These are phyloP conservation scores for Haberlea rhodopensis DNA, from an alignment of 257 asterid genomes.

Conservation along the genomic window DNA sequence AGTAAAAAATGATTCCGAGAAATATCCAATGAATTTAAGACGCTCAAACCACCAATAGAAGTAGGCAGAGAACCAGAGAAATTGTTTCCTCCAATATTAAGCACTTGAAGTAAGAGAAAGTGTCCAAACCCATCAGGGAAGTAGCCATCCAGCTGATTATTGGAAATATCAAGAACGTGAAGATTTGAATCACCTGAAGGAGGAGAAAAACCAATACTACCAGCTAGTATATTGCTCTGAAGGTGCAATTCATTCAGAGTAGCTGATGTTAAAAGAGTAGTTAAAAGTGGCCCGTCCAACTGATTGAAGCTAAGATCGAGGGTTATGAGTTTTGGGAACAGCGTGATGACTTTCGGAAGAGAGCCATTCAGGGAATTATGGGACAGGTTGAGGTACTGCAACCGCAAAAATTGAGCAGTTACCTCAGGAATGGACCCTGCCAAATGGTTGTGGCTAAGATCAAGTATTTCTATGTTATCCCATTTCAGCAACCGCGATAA, in stretches of 20 bases:
- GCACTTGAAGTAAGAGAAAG: constrained; percentile 51
- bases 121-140: constrained; percentile 69
- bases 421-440: constrained; percentile 69
- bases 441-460: constrained; percentile 76
- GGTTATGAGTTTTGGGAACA: constrained; percentile 61
- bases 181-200: constrained; percentile 47
- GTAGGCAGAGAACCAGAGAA: constrained; percentile 73
- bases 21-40: constrained; percentile 53
- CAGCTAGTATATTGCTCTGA: constrained; percentile 56
- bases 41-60: constrained; percentile 48
- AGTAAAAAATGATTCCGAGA: constrained; percentile 62
- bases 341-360: constrained; percentile 58
- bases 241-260: constrained; percentile 75
- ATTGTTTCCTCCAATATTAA: constrained; percentile 64
- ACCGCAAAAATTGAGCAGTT: constrained; percentile 77
- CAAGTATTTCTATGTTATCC: constrained; percentile 81
- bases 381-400: constrained; percentile 75
- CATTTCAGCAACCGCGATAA: constrained; percentile 68
- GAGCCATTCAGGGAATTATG: constrained; percentile 57
- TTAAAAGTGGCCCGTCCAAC: constrained; percentile 61
- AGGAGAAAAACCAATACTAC: constrained; percentile 59
- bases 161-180: constrained; percentile 64
- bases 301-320: constrained; percentile 88
- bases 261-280: constrained; percentile 52
- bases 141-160: constrained; percentile 50